phyloP scores from a whole-genome alignment of 768 basidiomycete species.

The Lactarius tabidus region DNA sequence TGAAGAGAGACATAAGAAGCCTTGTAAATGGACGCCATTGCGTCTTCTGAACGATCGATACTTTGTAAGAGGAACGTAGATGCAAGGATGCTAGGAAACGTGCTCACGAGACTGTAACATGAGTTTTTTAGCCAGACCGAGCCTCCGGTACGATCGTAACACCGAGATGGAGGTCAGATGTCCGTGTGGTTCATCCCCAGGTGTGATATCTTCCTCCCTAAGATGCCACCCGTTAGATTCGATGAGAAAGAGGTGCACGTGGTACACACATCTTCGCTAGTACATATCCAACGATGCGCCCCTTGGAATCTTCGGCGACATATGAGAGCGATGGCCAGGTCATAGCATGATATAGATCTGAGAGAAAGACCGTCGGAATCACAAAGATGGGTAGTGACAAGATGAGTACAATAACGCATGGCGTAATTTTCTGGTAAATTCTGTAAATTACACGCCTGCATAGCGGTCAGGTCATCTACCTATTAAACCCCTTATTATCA shows the following conservation, averaged over 20 bases:
- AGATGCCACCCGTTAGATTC: constrained; percentile 11
- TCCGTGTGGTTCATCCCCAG: constrained; percentile 65
- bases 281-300: constrained; percentile 90
- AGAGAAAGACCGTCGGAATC: neutral
- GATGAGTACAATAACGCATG: constrained; percentile 65
- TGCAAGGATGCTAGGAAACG: neutral
- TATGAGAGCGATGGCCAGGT: constrained; percentile 94
- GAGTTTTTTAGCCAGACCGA: constrained; percentile 89
- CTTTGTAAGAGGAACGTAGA: neutral
- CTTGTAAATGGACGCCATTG: constrained; percentile 85
- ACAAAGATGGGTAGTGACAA: neutral
- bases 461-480: constrained; percentile 85
- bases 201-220: constrained; percentile 64
- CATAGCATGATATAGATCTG: constrained; percentile 33
- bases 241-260: neutral
- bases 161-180: constrained; percentile 98
- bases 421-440: constrained; percentile 92
- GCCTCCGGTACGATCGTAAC: constrained; percentile 80
- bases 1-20: constrained; percentile 85
- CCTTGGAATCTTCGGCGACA: constrained; percentile 87
- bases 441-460: constrained; percentile 92
- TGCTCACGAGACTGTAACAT: constrained; percentile 89
- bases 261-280: constrained; percentile 84
- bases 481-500: constrained; percentile 33
- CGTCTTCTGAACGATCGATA: constrained; percentile 57